Evolutionary conservation across 768 basidiomycete genomes (phyloP), one percentile per base, ranked within the genome.

Genomic region (Russula ochroleuca): DNA sequence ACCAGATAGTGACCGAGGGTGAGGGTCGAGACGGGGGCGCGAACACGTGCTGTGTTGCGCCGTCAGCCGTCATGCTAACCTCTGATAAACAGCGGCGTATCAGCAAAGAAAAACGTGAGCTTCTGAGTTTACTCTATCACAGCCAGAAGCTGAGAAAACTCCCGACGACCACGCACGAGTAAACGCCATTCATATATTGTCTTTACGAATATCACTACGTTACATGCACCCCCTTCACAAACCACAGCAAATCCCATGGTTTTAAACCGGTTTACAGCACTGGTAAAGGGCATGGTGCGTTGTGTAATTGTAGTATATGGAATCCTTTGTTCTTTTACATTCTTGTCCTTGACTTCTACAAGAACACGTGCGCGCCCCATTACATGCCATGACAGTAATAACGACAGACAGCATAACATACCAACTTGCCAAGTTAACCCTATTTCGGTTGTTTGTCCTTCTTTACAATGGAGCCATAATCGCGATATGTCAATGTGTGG

Each of bases 81-180:
- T 28, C 21, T 48, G 55, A 37, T 37, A 45, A 15, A 8, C 8
- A 48, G 57, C 47, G 57, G 57, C 47, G 45, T 37, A 23, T 11
- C 33, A 49, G 33, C 41, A n/a, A 19, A 45, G 31, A 25, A 54
- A 60, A 21, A 59, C 28, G 49, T 14, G 38, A 54, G 33, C 52
- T 61, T 54, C 60, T 28, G 6, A 14, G 14, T 28, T 61, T 23
- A 28, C 43, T 61, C 41, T 7, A 14, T 6, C 17, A n/a, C n/a
- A n/a, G 1, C 23, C 11, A 49, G 49, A 63, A 63, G 56, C 56
- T 9, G n/a, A 17, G 21, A 11, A 43, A 15, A 17, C 52, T n/a
- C 40, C 56, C 62, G 57, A 58, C 49, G 41, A 63, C 14, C 50
- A 37, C 57, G 50, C 62, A 63, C 17, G 33, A 51, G 33, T 14